Evolutionary conservation across 1,284 basidiomycete species (phyloP).

Genomic region (Cryptococcus sp.): DNA sequence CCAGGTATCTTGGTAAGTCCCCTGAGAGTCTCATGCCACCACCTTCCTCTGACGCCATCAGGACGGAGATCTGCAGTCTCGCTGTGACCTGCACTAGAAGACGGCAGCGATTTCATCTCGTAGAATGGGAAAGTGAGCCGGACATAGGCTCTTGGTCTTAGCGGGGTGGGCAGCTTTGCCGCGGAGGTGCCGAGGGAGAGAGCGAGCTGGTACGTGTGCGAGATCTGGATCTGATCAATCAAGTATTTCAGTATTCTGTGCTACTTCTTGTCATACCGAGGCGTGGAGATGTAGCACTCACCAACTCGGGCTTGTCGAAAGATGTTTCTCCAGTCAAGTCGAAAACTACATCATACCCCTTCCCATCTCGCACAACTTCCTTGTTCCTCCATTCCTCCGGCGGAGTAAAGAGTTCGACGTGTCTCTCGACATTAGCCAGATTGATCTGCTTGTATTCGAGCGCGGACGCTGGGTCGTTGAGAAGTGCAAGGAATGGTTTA

Average conservation of each 20-base stretch:
- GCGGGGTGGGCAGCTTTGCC: constrained; percentile 63
- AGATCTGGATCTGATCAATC: constrained; percentile 61
- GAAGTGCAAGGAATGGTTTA: constrained; percentile 67
- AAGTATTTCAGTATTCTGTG: neutral
- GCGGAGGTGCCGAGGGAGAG: constrained; percentile 62
- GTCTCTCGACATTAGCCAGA: constrained; percentile 59
- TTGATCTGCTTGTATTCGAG: constrained; percentile 78
- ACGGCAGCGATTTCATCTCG: constrained; percentile 59
- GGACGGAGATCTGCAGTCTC: constrained; percentile 70
- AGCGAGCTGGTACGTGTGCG: constrained; percentile 71
- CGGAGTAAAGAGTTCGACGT: constrained; percentile 42
- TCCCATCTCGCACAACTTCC: constrained; percentile 16
- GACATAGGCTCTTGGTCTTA: constrained; percentile 69
- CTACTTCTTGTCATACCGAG: neutral
- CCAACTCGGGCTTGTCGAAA: constrained; percentile 72
- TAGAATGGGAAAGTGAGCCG: constrained; percentile 81
- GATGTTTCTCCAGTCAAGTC: constrained; percentile 67
- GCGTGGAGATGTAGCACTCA: constrained; percentile 52
- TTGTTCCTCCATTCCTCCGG: constrained; percentile 27
- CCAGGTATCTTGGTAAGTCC: constrained; percentile 70
- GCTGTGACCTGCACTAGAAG: constrained; percentile 57
- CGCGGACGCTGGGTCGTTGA: constrained; percentile 46
- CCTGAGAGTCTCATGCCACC: constrained; percentile 87
- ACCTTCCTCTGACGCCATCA: constrained; percentile 69
- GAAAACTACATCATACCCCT: constrained; percentile 45